Base-by-base conservation (phyloP, 768 basidiomycete genomes). In the Strobilomyces echinocephalus region DNA sequence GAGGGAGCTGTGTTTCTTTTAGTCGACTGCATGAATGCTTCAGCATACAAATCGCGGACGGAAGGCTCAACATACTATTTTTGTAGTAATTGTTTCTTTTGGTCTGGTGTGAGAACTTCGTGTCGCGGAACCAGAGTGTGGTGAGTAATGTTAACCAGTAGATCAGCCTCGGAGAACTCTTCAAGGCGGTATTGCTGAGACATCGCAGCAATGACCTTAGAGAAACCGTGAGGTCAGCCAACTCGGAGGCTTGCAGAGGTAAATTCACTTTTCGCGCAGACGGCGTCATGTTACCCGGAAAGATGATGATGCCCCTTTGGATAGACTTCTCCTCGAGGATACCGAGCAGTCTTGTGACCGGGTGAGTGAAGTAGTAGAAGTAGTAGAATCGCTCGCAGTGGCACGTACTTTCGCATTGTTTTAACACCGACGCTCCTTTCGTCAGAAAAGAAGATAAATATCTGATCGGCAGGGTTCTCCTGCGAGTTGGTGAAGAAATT, bases 1-100 rank as follows among this genome's bases (percentile, higher is more conserved):
- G 90, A 45, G 97, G 97, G 52, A 99, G 78, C 66, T 99, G 97
- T 1, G 95, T 97, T 68, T 98, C 97, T 72, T 95, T 95, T 53
- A 99, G 74, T 57, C 97, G 95, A 73, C 95, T 99, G 63, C 49
- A 54, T 14, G 39, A 31, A 53, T 46, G 33, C 49, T 35, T 56
- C 46, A 60, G 53, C 39, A 45, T 40, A 52, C 41, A 39, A 33
- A 53, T 56, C 49, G 18, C 24, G 24, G 31, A 38, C n/a, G 30
- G 46, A 46, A 44, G 48, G 24, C 24, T 26, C 9, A 18, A 82
- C 95, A 63, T 63, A 98, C 97, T 99, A 99, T 82, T 87, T 87
- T 72, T 88, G 84, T 52, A 99, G 76, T 50, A 99, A 74, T 20
- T 80, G 69, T 66, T 83, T 86, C 77, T 98, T 99, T 68, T 97